Percentiles rank a stretch among this genome's conserved stretches.
phyloP scores from a whole-genome alignment of 352 stramenopile genomes.

The Phytophthora fragariaefolia region DNA sequence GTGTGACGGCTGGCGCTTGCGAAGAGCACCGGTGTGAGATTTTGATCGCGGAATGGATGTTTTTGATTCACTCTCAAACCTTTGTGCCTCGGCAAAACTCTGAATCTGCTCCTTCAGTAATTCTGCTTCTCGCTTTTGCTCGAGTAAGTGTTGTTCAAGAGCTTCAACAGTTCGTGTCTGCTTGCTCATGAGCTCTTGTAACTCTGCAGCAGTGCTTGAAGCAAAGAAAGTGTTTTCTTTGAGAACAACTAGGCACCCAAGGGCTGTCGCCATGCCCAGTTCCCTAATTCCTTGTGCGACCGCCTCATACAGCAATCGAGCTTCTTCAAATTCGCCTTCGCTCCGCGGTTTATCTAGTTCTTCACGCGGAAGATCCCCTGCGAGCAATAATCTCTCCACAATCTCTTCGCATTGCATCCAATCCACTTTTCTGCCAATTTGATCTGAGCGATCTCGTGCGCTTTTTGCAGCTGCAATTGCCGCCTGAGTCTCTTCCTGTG shows the following conservation, averaged over 20 bases:
- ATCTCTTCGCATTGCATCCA: slow-evolving; percentile 68
- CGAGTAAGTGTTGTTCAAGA: slow-evolving; percentile 62
- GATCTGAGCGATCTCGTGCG: slow-evolving; percentile 15
- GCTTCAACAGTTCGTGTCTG: slow-evolving; percentile 60
- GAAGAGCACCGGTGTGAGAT: slow-evolving; percentile 33
- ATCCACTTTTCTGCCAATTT: slow-evolving; percentile 36
- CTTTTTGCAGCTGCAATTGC: slow-evolving; percentile 36
- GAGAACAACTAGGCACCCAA: slow-evolving; percentile 63
- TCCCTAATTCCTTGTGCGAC: slow-evolving; percentile 47
- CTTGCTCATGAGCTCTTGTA: slow-evolving; percentile 64
- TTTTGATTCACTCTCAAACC: slow-evolving; percentile 4
- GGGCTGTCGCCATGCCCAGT: slow-evolving; percentile 51
- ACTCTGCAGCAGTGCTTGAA: slow-evolving; percentile 60
- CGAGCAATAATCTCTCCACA: slow-evolving; percentile 57
- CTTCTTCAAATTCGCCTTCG: slow-evolving; percentile 37
- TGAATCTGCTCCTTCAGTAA: slow-evolving; percentile 56
- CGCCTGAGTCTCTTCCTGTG: slow-evolving; percentile 40
- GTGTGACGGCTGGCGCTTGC: slow-evolving; percentile 17
- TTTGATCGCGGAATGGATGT: slow-evolving; percentile 35
- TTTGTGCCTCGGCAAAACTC: slow-evolving; percentile 15
- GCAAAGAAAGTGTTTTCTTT: slow-evolving; percentile 80
- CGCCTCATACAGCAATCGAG: slow-evolving; percentile 40
- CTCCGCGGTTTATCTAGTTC: slow-evolving; percentile 33
- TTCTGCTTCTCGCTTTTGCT: slow-evolving; percentile 67
- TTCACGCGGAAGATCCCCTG: slow-evolving; percentile 53